Percentiles rank a stretch among this genome's conserved stretches.
Conservation (phyloP, 2,329 filamentous ascomycete genomes). For the Neofusicoccum parvum region DNA sequence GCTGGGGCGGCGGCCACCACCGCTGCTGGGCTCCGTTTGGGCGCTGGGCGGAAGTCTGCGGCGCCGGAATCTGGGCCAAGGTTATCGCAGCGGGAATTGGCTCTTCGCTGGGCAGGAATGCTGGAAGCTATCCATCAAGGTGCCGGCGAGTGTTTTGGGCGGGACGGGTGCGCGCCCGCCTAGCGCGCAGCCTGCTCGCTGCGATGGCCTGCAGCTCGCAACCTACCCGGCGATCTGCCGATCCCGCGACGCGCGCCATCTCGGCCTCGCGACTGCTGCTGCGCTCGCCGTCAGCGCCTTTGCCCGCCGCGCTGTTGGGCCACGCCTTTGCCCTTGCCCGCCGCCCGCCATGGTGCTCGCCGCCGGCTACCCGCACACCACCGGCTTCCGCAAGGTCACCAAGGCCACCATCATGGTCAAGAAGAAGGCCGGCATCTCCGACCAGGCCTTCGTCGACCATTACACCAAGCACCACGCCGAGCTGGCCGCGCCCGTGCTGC, state of each 20-base stretch:
- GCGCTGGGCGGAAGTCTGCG: background rate
- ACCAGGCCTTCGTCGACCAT: constrained; percentile 48
- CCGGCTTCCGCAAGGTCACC: constrained; percentile 50
- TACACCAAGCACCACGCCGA: constrained; percentile 51
- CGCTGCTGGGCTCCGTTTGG: background rate
- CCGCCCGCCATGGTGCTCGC: constrained; percentile 42
- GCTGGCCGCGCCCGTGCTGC: constrained; percentile 46
- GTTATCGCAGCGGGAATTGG: constrained; percentile 1
- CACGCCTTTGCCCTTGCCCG: too few species aligned
- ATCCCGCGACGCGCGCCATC: background rate
- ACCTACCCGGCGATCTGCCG: constrained; percentile 8
- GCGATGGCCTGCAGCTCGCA: background rate
- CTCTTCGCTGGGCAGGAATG: constrained; percentile 12
- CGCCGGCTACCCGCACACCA: constrained; percentile 48
- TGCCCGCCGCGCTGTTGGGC: background rate
- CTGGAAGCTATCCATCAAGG: constrained; percentile 12
- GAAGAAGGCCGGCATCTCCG: constrained; percentile 50
- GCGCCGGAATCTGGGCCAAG: constrained; percentile 3
- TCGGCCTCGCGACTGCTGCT: too few species aligned
- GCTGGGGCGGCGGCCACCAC: background rate
- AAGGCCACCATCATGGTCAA: constrained; percentile 51
- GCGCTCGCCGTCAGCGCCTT: background rate
- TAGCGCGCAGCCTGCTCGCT: background rate
- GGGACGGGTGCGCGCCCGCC: background rate
- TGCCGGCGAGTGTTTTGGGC: constrained; percentile 6